These are phyloP conservation scores for Nepenthes mirabilis DNA, from an alignment of 148 eudicot genomes.

Conservation along the genomic window DNA sequence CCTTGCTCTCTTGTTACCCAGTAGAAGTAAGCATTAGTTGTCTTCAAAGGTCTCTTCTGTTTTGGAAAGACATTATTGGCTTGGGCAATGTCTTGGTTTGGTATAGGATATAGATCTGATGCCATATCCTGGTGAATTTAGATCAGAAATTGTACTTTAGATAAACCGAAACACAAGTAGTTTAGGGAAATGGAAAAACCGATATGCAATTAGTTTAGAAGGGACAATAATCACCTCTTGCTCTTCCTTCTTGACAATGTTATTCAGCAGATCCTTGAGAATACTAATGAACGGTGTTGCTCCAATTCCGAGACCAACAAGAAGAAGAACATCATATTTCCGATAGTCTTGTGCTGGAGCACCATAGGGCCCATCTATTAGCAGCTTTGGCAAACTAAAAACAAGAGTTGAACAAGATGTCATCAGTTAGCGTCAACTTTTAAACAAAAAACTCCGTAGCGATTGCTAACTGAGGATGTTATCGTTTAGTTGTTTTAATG, in stretches of 20 bases:
- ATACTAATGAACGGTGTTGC: slow-evolving; percentile 97
- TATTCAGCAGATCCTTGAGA: slow-evolving; percentile 84
- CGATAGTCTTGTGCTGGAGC: slow-evolving; percentile 95
- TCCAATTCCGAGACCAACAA: slow-evolving; percentile 91
- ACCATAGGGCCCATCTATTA: slow-evolving; percentile 94
- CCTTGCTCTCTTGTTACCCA: slow-evolving; percentile 98
- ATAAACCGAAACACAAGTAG: neutral
- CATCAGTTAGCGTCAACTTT: too few relatives aligned
- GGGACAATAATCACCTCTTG: slow-evolving; percentile 42
- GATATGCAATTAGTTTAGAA: neutral
- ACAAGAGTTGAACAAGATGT: neutral
- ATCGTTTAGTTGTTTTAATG: too few relatives aligned
- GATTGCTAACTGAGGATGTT: neutral
- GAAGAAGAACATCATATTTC: slow-evolving; percentile 83
- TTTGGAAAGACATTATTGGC: slow-evolving; percentile 22
- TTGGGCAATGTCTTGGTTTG: slow-evolving; percentile 15
- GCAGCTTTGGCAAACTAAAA: slow-evolving; percentile 75
- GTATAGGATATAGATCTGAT: slow-evolving; percentile 36
- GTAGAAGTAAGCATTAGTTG: slow-evolving; percentile 89
- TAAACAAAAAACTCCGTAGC: neutral
- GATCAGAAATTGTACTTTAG: neutral
- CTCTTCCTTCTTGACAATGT: slow-evolving; percentile 72
- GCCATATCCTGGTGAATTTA: slow-evolving; percentile 19
- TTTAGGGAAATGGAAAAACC: neutral
- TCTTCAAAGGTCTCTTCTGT: slow-evolving; percentile 54